Conservation (phyloP, 2,329 filamentous ascomycete genomes). For the Colletotrichum sp. region DNA sequence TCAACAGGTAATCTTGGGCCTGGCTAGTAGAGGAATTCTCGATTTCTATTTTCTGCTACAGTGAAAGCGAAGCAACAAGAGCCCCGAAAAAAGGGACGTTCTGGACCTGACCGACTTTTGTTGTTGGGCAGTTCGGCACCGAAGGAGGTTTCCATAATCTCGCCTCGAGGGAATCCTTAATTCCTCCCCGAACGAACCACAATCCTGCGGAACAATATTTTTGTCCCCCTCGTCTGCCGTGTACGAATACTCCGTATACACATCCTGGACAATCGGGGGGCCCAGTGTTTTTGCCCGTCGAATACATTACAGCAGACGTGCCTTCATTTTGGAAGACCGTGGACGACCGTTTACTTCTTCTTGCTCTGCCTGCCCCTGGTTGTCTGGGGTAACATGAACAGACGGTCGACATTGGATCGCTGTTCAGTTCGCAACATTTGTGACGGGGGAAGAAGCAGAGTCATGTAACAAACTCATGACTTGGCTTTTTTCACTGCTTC, state of each 20-base stretch:
- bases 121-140: neutral
- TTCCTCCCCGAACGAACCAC: neutral
- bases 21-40: neutral
- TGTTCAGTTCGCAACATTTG: neutral
- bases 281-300: neutral
- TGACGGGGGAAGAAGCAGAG: neutral
- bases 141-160: neutral
- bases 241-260: neutral
- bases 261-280: neutral
- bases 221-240: neutral
- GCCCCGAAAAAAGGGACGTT: neutral
- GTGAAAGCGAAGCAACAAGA: neutral
- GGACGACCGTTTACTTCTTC: neutral
- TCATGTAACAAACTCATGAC: neutral
- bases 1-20: neutral
- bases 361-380: neutral
- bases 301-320: neutral
- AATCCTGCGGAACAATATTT: neutral
- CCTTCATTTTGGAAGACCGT: neutral
- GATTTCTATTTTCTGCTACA: neutral
- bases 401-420: neutral
- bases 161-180: neutral
- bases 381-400: slow-evolving; percentile 9
- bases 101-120: neutral
- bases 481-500: neutral